Evolutionary conservation across 2,329 filamentous ascomycete species (phyloP).

Genomic region (Fusarium abutilonis): DNA sequence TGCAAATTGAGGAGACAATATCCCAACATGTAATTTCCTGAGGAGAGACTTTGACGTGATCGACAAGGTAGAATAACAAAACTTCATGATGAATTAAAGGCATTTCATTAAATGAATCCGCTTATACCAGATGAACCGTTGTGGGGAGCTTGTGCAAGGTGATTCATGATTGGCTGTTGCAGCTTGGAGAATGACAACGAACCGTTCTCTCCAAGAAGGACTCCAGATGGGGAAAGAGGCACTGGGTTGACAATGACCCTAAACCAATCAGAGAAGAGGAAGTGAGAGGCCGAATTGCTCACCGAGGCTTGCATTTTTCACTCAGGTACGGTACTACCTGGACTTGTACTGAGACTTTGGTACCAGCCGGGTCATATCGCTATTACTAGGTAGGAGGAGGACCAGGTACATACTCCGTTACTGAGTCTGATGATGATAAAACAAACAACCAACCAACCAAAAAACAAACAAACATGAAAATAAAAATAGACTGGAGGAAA

Average conservation of each 20-base stretch:
- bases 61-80: not conserved
- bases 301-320: slow-evolving; percentile 1
- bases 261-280: slow-evolving; percentile 19
- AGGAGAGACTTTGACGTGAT: not conserved
- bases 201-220: slow-evolving; percentile 21
- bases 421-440: not conserved
- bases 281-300: slow-evolving; percentile 24
- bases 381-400: too few species aligned
- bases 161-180: slow-evolving; percentile 15
- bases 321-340: slow-evolving; percentile 30
- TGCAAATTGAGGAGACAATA: slow-evolving; percentile 4
- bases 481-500: not conserved
- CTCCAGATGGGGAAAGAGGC: slow-evolving; percentile 35
- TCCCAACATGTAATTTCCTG: not conserved
- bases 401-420: too few species aligned
- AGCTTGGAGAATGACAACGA: slow-evolving; percentile 4
- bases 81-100: slow-evolving; percentile 29
- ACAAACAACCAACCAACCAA: too few species aligned
- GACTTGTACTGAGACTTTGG: slow-evolving; percentile 1
- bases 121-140: slow-evolving; percentile 26
- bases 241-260: slow-evolving; percentile 2
- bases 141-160: too few species aligned
- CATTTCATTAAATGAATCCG: slow-evolving; percentile 7
- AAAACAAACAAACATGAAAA: slow-evolving; percentile 5
- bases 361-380: too few species aligned